Evolutionary conservation across 805 yeast genomes (phyloP).

Genomic region (Yamadazyma ubonensis): DNA sequence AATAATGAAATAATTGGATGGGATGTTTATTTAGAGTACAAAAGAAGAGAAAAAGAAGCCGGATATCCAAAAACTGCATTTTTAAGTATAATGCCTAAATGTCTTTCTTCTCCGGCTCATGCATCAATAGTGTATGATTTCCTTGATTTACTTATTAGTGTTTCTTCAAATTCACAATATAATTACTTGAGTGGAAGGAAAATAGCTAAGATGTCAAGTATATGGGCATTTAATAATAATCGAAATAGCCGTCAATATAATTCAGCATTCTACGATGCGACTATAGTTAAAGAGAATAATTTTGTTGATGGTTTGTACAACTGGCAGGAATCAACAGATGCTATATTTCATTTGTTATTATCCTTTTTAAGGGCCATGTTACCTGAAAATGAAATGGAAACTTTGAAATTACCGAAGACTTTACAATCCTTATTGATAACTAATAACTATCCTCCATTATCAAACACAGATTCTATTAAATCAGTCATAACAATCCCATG

Average conservation of each 20-base stretch:
- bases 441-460: slow-evolving; percentile 74
- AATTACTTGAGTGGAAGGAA: slow-evolving; percentile 80
- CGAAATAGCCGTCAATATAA: slow-evolving; percentile 15
- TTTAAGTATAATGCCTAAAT: slow-evolving; percentile 77
- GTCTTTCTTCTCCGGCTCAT: slow-evolving; percentile 80
- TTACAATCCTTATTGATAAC: slow-evolving; percentile 64
- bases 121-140: slow-evolving; percentile 89
- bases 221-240: slow-evolving; percentile 71
- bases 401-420: slow-evolving; percentile 60
- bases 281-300: slow-evolving; percentile 28
- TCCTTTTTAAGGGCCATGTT: slow-evolving; percentile 79
- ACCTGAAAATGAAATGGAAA: slow-evolving; percentile 60
- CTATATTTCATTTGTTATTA: slow-evolving; percentile 75
- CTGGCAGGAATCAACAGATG: slow-evolving; percentile 83
- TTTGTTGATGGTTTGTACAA: slow-evolving; percentile 70
- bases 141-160: slow-evolving; percentile 71
- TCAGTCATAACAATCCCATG: slow-evolving; percentile 57
- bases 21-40: slow-evolving; percentile 75
- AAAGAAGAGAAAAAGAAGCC: slow-evolving; percentile 59
- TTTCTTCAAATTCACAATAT: slow-evolving; percentile 75
- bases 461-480: slow-evolving; percentile 30
- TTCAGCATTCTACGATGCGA: slow-evolving; percentile 40
- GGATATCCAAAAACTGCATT: slow-evolving; percentile 73
- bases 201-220: slow-evolving; percentile 75
- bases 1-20: slow-evolving; percentile 80